Percentiles rank a stretch among this genome's conserved stretches.
These are phyloP conservation scores for Lactarius pseudohatsudake DNA, from an alignment of 768 basidiomycete species.

Conservation along the genomic window DNA sequence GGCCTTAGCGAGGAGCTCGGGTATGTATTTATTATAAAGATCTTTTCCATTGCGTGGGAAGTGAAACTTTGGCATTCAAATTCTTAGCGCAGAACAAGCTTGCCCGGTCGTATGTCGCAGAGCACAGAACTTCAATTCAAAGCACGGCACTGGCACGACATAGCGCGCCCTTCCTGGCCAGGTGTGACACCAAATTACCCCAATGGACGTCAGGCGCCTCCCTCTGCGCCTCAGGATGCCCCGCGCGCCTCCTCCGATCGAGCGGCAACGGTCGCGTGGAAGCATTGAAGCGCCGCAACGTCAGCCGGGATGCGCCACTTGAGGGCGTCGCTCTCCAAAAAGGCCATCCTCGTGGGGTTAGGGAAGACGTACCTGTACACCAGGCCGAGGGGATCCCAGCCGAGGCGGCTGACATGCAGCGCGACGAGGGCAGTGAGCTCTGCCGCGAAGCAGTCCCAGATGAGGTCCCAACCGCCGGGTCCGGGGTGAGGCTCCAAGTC, in stretches of 20 bases:
- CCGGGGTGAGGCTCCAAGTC: too few species aligned
- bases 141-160: too few species aligned
- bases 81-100: conserved; percentile 11
- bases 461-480: neutral
- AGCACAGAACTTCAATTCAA: too few species aligned
- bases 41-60: neutral
- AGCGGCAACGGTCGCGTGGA: neutral
- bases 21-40: neutral
- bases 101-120: too few species aligned
- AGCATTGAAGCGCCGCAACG: neutral
- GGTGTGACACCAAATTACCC: too few species aligned
- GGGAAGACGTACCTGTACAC: too few species aligned
- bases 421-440: neutral
- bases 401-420: neutral
- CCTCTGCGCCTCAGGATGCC: too few species aligned
- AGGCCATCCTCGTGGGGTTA: too few species aligned
- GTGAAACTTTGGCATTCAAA: neutral
- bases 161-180: too few species aligned
- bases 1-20: conserved; percentile 19
- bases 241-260: neutral
- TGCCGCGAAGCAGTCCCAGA: neutral
- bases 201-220: too few species aligned
- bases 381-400: too few species aligned
- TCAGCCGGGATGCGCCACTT: neutral
- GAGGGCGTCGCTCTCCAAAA: too few species aligned